phyloP scores from a whole-genome alignment of 805 yeast species.

The Danielia reshetovae region DNA sequence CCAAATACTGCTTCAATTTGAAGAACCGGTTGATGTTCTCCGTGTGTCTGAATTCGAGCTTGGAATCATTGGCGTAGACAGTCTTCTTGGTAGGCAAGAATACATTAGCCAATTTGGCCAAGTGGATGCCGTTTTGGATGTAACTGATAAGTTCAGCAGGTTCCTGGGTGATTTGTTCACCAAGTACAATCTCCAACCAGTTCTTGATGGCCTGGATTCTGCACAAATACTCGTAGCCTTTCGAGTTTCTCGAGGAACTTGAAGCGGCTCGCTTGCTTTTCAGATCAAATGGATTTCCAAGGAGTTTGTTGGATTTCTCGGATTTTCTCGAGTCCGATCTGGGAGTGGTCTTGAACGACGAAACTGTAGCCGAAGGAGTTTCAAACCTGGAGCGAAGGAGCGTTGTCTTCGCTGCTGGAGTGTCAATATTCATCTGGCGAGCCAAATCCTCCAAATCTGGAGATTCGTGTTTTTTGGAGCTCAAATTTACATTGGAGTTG shows the following conservation, averaged over 20 bases:
- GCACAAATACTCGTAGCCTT: conserved; percentile 71
- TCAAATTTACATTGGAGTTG: conserved; percentile 14
- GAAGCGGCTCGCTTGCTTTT: too few species aligned
- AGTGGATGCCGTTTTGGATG: conserved; percentile 76
- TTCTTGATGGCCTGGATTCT: conserved; percentile 75
- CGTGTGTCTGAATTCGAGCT: conserved; percentile 81
- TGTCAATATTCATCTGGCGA: conserved; percentile 29
- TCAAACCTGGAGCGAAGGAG: conserved; percentile 32
- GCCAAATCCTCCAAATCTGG: conserved; percentile 38
- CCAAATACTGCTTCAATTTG: conserved; percentile 59
- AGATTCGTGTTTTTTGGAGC: conserved; percentile 10
- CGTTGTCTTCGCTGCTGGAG: conserved; percentile 22
- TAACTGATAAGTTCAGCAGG: conserved; percentile 60
- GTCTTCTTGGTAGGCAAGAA: conserved; percentile 63
- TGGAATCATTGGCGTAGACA: conserved; percentile 51
- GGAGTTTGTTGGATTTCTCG: conserved; percentile 1
- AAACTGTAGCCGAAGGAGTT: conserved; percentile 40
- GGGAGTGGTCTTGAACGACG: conserved; percentile 35
- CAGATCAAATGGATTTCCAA: background rate
- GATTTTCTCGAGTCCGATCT: conserved; percentile 11
- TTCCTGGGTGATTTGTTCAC: conserved; percentile 50
- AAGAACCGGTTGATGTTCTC: conserved; percentile 89
- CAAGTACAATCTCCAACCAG: conserved; percentile 69
- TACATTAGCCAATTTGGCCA: conserved; percentile 73
- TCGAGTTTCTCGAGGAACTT: conserved; percentile 5